Evolutionary conservation across 805 yeast species (phyloP).

Genomic region (Candida awuae): DNA sequence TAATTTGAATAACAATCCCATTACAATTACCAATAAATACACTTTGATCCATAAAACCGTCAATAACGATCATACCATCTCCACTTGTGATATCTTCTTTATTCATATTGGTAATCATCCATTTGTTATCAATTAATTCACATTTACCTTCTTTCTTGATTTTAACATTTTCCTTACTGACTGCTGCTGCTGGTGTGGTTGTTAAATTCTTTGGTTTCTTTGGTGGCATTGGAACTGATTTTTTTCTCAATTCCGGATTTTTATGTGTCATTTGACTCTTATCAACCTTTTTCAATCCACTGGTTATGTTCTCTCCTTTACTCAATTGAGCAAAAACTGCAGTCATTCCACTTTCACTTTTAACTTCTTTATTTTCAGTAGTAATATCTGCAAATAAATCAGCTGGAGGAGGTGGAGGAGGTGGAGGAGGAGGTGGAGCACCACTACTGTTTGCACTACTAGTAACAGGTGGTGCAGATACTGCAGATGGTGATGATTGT

Average conservation of each 20-base stretch:
- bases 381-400: constrained; percentile 43
- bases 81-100: constrained; percentile 44
- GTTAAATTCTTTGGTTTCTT: constrained; percentile 72
- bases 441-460: constrained; percentile 24
- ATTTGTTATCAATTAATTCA: constrained; percentile 78
- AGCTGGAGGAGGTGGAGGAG: constrained; percentile 87
- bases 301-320: constrained; percentile 76
- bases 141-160: constrained; percentile 42
- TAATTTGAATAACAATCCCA: constrained; percentile 67
- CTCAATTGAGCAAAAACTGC: constrained; percentile 92
- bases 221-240: constrained; percentile 67
- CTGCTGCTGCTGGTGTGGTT: too few relatives aligned
- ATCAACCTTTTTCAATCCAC: constrained; percentile 85
- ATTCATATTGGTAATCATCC: constrained; percentile 73
- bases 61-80: constrained; percentile 52
- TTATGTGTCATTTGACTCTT: constrained; percentile 91
- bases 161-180: too few relatives aligned
- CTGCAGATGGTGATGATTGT: not conserved
- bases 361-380: constrained; percentile 5
- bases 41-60: constrained; percentile 80
- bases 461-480: constrained; percentile 19
- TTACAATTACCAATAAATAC: constrained; percentile 79
- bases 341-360: constrained; percentile 44
- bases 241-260: constrained; percentile 69
- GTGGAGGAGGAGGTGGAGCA: constrained; percentile 37